Conservation (phyloP, 2,329 filamentous ascomycete species). For the Eutypella sp. region DNA sequence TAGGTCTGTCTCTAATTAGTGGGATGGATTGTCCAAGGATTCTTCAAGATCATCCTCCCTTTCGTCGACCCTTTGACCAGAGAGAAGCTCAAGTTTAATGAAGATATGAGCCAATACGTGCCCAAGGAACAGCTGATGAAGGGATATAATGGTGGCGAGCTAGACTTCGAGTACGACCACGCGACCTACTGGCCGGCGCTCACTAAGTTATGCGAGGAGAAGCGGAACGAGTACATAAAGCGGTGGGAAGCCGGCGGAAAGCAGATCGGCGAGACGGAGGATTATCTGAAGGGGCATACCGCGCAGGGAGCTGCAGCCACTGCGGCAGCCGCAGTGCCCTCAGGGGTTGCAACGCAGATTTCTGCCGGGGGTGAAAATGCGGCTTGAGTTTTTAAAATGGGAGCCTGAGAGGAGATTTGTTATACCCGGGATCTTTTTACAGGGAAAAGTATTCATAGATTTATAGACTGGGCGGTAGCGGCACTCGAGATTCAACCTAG, state of each 20-base stretch:
- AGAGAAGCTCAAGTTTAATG: constrained; percentile 97
- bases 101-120: constrained; percentile 78
- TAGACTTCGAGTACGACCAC: constrained; percentile 92
- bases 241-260: constrained; percentile 80
- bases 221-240: constrained; percentile 55
- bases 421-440: no score
- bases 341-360: constrained; percentile 5
- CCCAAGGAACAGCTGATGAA: constrained; percentile 79
- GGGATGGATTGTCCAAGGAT: constrained; percentile 84
- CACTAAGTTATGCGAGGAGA: constrained; percentile 62
- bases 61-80: constrained; percentile 95
- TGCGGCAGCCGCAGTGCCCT: constrained; percentile 5
- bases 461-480: no score
- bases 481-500: no score
- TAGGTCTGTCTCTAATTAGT: no score
- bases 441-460: no score
- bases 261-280: constrained; percentile 79
- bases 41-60: constrained; percentile 93
- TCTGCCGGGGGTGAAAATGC: neutral
- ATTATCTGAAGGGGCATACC: constrained; percentile 67
- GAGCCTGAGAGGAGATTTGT: no score
- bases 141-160: constrained; percentile 65
- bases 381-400: constrained; percentile 1
- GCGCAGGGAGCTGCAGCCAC: constrained; percentile 14
- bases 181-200: constrained; percentile 83